Conservation (phyloP, 2,329 filamentous ascomycete species). For the Ophiostoma pallidulum region DNA sequence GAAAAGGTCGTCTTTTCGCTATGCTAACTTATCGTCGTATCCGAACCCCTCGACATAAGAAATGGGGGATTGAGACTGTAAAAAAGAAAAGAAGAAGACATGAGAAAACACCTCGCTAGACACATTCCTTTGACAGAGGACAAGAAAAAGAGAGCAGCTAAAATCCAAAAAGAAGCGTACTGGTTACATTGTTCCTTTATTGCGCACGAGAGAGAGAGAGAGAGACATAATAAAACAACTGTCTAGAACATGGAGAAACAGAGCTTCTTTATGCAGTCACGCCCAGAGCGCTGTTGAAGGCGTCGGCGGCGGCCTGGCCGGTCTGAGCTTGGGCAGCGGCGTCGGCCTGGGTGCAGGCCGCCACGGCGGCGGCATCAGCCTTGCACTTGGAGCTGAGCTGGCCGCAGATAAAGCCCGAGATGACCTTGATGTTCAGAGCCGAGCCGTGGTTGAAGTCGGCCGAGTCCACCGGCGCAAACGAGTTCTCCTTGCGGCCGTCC, state of each 20-base stretch:
- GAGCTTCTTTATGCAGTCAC: conserved; percentile 21
- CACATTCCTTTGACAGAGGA: too few relatives aligned
- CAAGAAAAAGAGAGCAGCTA: neutral
- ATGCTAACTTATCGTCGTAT: too few relatives aligned
- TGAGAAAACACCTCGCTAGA: too few relatives aligned
- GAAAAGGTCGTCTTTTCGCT: too few relatives aligned
- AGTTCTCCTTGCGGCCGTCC: conserved; percentile 36
- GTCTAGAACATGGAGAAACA: too few relatives aligned
- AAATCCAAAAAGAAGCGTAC: neutral
- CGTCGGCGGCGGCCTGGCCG: conserved; percentile 30
- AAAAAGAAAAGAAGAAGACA: neutral
- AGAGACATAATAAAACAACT: too few relatives aligned
- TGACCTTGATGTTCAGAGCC: conserved; percentile 29
- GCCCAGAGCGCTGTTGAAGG: conserved; percentile 31
- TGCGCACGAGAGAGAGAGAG: too few relatives aligned
- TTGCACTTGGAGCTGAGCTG: conserved; percentile 28
- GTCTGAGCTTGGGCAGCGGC: conserved; percentile 23
- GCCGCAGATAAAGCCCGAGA: conserved; percentile 30
- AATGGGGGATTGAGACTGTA: too few relatives aligned
- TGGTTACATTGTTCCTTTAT: neutral
- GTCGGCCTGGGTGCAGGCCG: conserved; percentile 25
- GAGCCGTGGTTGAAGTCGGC: conserved; percentile 44
- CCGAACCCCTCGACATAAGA: too few relatives aligned
- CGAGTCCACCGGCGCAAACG: conserved; percentile 31
- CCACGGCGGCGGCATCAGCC: conserved; percentile 24